phyloP scores from a whole-genome alignment of 108 stramenopile genomes.

The Discostella stelligeroides region DNA sequence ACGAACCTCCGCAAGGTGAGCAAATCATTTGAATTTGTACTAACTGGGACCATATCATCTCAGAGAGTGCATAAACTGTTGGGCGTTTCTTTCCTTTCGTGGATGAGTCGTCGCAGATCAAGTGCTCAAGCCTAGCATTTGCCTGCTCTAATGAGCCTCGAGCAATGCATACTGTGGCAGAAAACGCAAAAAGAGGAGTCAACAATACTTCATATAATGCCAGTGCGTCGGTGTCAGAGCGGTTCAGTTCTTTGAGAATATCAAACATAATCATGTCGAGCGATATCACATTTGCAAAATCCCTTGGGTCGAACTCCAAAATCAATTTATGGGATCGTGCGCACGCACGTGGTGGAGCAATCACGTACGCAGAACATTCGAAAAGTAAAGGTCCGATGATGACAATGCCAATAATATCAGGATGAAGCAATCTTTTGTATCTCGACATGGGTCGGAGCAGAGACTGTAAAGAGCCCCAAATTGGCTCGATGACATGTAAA shows the following conservation, averaged over 20 bases:
- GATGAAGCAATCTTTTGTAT: slow-evolving; percentile 11
- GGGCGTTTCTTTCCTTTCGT: neutral
- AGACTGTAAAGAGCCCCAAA: slow-evolving; percentile 33
- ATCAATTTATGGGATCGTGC: slow-evolving; percentile 1
- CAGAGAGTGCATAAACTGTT: slow-evolving; percentile 28
- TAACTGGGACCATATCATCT: slow-evolving; percentile 43
- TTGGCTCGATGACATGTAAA: slow-evolving; percentile 43
- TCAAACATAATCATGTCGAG: slow-evolving; percentile 33
- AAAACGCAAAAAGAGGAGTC: slow-evolving; percentile 28
- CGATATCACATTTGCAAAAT: slow-evolving; percentile 22
- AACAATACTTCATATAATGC: slow-evolving; percentile 27
- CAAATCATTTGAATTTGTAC: slow-evolving; percentile 23
- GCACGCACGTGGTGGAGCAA: slow-evolving; percentile 5
- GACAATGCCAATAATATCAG: slow-evolving; percentile 26
- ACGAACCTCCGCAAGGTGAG: slow-evolving; percentile 6
- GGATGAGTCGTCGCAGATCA: slow-evolving; percentile 27
- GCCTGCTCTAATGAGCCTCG: slow-evolving; percentile 42
- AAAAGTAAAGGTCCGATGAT: slow-evolving; percentile 41
- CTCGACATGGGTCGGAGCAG: slow-evolving; percentile 13
- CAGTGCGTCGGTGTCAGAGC: neutral
- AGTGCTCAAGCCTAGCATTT: slow-evolving; percentile 32
- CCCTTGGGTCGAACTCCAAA: slow-evolving; percentile 23
- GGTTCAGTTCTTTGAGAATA: slow-evolving; percentile 37
- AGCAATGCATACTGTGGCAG: slow-evolving; percentile 27
- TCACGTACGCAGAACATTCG: slow-evolving; percentile 24